phyloP scores from a whole-genome alignment of 2,329 filamentous ascomycete species.

The Apiospora koreana region DNA sequence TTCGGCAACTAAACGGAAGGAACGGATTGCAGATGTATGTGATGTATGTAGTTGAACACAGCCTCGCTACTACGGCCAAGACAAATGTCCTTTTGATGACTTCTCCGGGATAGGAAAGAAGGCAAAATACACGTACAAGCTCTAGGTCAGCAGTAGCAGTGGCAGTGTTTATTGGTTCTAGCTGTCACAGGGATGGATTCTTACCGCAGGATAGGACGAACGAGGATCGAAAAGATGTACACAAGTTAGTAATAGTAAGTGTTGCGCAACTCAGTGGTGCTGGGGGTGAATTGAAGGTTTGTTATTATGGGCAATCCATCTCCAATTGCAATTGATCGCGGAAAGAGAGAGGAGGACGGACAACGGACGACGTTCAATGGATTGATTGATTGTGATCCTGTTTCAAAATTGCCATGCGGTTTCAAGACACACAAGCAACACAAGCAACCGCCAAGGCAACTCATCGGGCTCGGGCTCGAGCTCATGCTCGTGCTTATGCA shows the following conservation, averaged over 20 bases:
- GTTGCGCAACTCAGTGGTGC: too few species aligned
- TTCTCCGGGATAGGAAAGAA: not conserved
- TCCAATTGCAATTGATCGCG: too few species aligned
- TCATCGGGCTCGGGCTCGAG: not conserved
- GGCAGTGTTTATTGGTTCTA: not conserved
- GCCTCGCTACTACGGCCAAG: not conserved
- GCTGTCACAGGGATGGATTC: not conserved
- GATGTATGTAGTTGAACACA: not conserved
- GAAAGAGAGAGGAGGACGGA: too few species aligned
- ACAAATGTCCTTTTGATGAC: not conserved
- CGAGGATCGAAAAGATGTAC: too few species aligned
- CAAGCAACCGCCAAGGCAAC: not conserved
- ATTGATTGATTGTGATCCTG: not conserved
- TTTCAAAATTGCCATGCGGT: constrained; percentile 1
- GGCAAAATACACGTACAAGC: not conserved
- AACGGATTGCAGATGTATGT: not conserved
- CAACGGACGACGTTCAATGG: not conserved
- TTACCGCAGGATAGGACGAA: too few species aligned
- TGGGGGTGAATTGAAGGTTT: too few species aligned
- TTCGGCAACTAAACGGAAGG: not conserved
- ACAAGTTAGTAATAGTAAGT: too few species aligned
- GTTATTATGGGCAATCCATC: too few species aligned
- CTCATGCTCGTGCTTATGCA: too few species aligned
- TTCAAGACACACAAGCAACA: constrained; percentile 9
- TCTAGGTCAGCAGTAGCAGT: not conserved